phyloP scores from a whole-genome alignment of 2,329 filamentous ascomycete genomes.

The Beauveria asiatica region DNA sequence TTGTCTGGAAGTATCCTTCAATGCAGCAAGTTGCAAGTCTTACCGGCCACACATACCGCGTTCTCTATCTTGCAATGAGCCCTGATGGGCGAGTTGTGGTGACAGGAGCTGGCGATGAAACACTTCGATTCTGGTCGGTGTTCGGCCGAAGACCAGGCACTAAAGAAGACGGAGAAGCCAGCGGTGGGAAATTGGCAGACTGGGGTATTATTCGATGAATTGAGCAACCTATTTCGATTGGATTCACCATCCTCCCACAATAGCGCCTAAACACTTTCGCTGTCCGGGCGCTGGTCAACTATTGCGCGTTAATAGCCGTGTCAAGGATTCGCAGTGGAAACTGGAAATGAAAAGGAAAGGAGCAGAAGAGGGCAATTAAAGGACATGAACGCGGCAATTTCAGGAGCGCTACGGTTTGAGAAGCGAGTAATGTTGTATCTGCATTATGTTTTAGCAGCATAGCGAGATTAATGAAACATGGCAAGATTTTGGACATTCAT shows the following conservation, averaged over 20 bases:
- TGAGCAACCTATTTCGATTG: background rate
- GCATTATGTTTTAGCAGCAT: constrained; percentile 7
- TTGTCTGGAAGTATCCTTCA: constrained; percentile 97
- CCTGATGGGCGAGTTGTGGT: constrained; percentile 91
- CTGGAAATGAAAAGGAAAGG: background rate
- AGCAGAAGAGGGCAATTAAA: background rate
- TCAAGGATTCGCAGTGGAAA: no score
- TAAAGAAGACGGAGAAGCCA: constrained; percentile 56
- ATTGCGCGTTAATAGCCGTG: background rate
- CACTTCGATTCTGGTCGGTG: constrained; percentile 90
- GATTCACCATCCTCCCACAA: background rate
- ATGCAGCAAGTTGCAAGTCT: constrained; percentile 96
- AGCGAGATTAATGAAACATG: constrained; percentile 4
- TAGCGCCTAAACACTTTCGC: no score
- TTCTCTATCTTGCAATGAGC: constrained; percentile 94
- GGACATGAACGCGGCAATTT: background rate
- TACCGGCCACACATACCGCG: constrained; percentile 93
- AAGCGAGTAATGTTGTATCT: constrained; percentile 8
- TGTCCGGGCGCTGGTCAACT: background rate
- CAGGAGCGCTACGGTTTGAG: background rate
- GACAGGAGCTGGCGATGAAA: constrained; percentile 94
- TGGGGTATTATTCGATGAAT: constrained; percentile 74
- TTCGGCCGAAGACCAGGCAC: constrained; percentile 76
- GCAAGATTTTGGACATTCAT: background rate
- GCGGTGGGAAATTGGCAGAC: constrained; percentile 57